Evolutionary conservation across 345 rosid species (phyloP), one percentile per base, ranked within the genome.

Genomic region (Citrus medica): DNA sequence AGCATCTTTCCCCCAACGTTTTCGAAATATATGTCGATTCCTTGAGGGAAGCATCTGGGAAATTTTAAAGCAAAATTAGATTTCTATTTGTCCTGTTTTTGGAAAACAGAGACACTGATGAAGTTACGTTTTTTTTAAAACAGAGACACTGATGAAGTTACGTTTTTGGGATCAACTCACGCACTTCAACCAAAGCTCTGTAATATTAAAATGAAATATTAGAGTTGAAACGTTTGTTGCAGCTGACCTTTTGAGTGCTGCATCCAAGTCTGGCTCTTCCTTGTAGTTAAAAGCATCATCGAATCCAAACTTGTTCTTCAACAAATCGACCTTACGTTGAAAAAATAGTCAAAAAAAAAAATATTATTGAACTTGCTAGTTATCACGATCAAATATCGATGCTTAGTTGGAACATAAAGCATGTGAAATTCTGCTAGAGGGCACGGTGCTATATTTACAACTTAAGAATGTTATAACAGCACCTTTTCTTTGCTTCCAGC

Each of bases 201-300:
- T 4, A n/a, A 4, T 7, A 38, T 9, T 38, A 40, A 51, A 27
- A 6, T 17, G 24, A 70, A 51, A 53, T 2, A 9, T 7, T 48
- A 22, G 25, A 63, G 67, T 69, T 46, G 16, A 69, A 4, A 1
- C 62, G 53, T 53, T 51, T 17, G 37, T 53, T 58, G 27, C 10
- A 14, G 24, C 77, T 27, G n/a, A 91, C 97, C 93, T 89, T 82
- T 89, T 90, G 73, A 91, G 66, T 40, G 94, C 90, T 61, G 84
- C 91, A 75, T 61, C 82, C 56, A 86, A 81, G 78, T 90, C 82
- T 28, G 56, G 61, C 71, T 91, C 92, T 70, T 90, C 92, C 70
- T 93, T 93, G 79, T 93, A 91, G 87, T 93, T 91, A 84, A 91
- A 90, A 80, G 94, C 95, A 38, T 83, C 94, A 74, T 93, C 86